Evolutionary conservation across 75 land plant species (phyloP).

Genomic region (Chamaecyparis obtusa): DNA sequence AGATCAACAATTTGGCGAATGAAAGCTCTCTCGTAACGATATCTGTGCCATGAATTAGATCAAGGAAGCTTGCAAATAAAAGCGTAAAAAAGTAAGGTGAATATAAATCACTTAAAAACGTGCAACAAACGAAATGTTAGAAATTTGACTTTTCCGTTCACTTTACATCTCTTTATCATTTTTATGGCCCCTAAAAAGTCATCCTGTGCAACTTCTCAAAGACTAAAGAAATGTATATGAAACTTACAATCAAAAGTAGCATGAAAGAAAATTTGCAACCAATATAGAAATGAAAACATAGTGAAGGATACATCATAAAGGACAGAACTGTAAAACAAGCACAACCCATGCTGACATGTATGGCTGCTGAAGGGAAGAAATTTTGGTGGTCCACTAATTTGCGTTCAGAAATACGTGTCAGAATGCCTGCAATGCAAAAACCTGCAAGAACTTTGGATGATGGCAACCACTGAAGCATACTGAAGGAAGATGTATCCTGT

Average conservation of each 20-base stretch:
- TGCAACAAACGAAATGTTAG: background rate
- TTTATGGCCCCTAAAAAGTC: background rate
- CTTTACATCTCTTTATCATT: background rate
- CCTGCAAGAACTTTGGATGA: conserved; percentile 52
- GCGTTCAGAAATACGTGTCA: conserved; percentile 57
- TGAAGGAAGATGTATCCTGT: conserved; percentile 59
- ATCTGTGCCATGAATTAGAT: conserved; percentile 26
- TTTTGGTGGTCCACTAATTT: conserved; percentile 57
- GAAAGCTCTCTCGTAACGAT: conserved; percentile 37
- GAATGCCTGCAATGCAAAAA: conserved; percentile 47
- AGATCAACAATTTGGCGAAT: conserved; percentile 38
- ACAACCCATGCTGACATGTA: conserved; percentile 69
- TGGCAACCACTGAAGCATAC: conserved; percentile 65
- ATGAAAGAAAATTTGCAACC: background rate
- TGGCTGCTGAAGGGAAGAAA: conserved; percentile 45
- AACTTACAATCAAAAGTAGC: background rate
- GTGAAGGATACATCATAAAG: conserved; percentile 50
- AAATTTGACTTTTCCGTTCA: background rate
- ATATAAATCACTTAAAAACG: background rate
- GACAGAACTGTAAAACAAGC: conserved; percentile 54
- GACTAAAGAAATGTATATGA: background rate
- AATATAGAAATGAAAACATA: conserved; percentile 11
- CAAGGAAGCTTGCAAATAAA: conserved; percentile 7
- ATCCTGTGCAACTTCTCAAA: background rate
- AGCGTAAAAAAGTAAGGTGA: background rate